Conservation (phyloP, 2,329 filamentous ascomycete genomes). For the Diatrype stigma region DNA sequence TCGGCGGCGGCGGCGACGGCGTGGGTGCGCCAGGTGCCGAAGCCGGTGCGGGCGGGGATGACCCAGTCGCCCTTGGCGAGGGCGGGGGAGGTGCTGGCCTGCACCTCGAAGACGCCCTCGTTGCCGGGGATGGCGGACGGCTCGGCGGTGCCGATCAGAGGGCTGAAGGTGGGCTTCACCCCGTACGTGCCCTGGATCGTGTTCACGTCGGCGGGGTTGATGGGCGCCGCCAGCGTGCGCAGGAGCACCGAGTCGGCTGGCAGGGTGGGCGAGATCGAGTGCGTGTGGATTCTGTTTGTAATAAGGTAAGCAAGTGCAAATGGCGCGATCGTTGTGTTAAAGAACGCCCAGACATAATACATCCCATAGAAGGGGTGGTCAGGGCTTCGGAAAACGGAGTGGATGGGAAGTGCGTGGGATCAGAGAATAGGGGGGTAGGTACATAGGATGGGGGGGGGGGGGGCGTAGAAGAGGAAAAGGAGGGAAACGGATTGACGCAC, state of each 20-base stretch:
- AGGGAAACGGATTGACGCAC: constrained; percentile 33
- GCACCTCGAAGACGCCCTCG: constrained; percentile 91
- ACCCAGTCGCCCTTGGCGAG: constrained; percentile 86
- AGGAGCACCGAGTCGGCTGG: constrained; percentile 65
- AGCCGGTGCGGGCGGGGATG: constrained; percentile 75
- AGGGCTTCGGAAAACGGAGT: too few relatives aligned
- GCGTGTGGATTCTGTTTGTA: constrained; percentile 56
- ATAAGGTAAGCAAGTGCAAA: too few relatives aligned
- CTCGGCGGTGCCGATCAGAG: constrained; percentile 68
- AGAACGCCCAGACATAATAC: too few relatives aligned
- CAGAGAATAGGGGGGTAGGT: too few relatives aligned
- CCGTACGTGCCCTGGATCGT: constrained; percentile 97
- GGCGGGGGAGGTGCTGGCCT: constrained; percentile 55
- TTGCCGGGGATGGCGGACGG: constrained; percentile 81
- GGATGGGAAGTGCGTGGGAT: too few relatives aligned
- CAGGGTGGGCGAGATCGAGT: constrained; percentile 73
- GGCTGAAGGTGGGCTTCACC: constrained; percentile 72
- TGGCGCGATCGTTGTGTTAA: background rate
- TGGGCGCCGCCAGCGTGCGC: constrained; percentile 82
- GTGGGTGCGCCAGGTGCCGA: constrained; percentile 95
- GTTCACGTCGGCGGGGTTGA: constrained; percentile 98
- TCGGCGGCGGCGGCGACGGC: constrained; percentile 55
- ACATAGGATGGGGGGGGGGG: too few relatives aligned
- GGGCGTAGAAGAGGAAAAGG: too few relatives aligned
- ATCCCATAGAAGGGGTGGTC: too few relatives aligned